Base-by-base conservation (phyloP, 2,329 filamentous ascomycete species). In the Alternaria metachromatica region DNA sequence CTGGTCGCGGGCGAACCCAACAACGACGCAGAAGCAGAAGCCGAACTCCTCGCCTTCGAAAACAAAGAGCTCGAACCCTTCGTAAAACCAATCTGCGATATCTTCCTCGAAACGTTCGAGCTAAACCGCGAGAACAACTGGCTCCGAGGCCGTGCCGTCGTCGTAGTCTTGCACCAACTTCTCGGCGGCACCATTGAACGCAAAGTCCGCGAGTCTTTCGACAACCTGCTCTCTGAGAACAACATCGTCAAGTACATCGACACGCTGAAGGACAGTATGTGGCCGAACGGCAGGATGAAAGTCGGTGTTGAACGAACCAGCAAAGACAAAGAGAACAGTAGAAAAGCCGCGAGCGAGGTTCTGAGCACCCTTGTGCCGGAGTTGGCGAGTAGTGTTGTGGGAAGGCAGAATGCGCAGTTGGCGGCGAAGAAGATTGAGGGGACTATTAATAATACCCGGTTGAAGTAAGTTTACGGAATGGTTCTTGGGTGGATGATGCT, bases 31-130 rank as follows among this genome's bases (percentile, higher is more conserved):
- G 96, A 98, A 82, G 96, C 94, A 0, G 94, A 98, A 80, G 95
- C 95, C 0, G 96, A 98, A 80, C 84, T 99, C 53, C 92, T 94
- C 62, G 95, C 95, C 0, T 98, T 97, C 74, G 95, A 98, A 80
- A 90, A 78, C 53, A 77, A 78, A 66, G 93, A 97, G 72, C 85
- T 94, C 3, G 94, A 97, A 76, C 96, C 96, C 1, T 98, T 99
- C 75, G 96, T 99, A 73, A 99, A 97, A 78, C 96, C 96, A 5
- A 97, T 99, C 65, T 97, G 94, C 80, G 96, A 99, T 79, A 90
- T 99, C 64, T 99, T 99, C 81, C 87, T 99, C 15, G 96, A 99
- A 78, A 88, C 94, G 0, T 99, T 99, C 76, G 94, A 97, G 76
- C 87, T 99, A 43, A 97, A 97, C 79, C 90, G 91, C 64, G 94